Evolutionary conservation across 75 land plant genomes (phyloP).

Genomic region (Larix kaempferi): DNA sequence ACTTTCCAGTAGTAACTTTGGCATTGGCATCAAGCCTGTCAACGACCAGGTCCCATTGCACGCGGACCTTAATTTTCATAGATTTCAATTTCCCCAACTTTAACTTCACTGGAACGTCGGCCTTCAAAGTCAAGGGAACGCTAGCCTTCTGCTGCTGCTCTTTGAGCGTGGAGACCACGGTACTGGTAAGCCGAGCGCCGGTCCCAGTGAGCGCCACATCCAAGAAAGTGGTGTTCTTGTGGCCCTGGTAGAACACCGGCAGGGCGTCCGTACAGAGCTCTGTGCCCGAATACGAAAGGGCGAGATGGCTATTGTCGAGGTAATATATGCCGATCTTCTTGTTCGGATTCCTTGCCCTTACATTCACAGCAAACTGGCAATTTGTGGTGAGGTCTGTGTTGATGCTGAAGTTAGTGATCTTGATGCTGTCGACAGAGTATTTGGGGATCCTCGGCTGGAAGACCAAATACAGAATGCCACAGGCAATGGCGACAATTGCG

Average conservation of each 20-base stretch:
- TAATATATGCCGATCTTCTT: slow-evolving; percentile 82
- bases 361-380: slow-evolving; percentile 48
- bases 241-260: slow-evolving; percentile 79
- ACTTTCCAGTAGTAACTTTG: too few species aligned
- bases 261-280: slow-evolving; percentile 38
- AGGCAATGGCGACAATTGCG: slow-evolving; percentile 10
- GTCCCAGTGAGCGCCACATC: slow-evolving; percentile 13
- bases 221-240: slow-evolving; percentile 49
- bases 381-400: slow-evolving; percentile 25
- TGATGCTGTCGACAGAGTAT: slow-evolving; percentile 51
- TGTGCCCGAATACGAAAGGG: slow-evolving; percentile 39
- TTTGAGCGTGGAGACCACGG: slow-evolving; percentile 23
- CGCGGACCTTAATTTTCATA: slow-evolving; percentile 28
- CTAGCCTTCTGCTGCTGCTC: slow-evolving; percentile 41
- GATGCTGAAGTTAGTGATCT: slow-evolving; percentile 22
- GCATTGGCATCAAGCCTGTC: slow-evolving; percentile 37
- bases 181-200: slow-evolving; percentile 18
- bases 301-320: slow-evolving; percentile 27
- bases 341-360: slow-evolving; percentile 76
- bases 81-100: slow-evolving; percentile 35
- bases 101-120: too few species aligned
- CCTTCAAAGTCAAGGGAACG: too few species aligned
- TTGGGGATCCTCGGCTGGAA: slow-evolving; percentile 54
- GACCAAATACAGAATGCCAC: slow-evolving; percentile 34
- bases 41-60: slow-evolving; percentile 34